Percentiles rank a stretch among this genome's conserved stretches.
Conservation (phyloP, 495 filamentous ascomycete species). For the Penicillium subrubescens region DNA sequence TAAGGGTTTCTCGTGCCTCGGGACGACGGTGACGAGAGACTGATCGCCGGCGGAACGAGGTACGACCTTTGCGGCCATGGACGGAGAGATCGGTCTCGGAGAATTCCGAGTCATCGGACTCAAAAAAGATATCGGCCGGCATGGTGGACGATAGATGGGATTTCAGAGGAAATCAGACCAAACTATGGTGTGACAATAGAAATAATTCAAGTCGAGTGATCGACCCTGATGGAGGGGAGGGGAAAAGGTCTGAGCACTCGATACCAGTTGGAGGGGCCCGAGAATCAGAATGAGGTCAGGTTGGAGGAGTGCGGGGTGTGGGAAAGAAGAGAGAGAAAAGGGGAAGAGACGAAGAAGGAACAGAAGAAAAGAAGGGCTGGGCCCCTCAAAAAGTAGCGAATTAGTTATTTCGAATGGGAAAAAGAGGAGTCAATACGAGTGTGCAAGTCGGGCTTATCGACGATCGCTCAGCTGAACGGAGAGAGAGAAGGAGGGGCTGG, state of each 20-base stretch:
- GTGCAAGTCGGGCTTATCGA: neutral
- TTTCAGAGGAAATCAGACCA: slow-evolving; percentile 1
- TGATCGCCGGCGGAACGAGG: slow-evolving; percentile 37
- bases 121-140: slow-evolving; percentile 21
- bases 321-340: slow-evolving; percentile 8
- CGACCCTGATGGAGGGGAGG: slow-evolving; percentile 4
- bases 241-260: slow-evolving; percentile 7
- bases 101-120: slow-evolving; percentile 41
- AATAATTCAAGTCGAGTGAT: neutral
- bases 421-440: neutral
- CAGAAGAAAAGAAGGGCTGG: neutral
- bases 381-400: neutral
- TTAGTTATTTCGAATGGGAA: neutral
- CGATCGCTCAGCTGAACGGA: slow-evolving; percentile 6
- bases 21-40: slow-evolving; percentile 40
- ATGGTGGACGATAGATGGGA: slow-evolving; percentile 19
- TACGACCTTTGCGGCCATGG: slow-evolving; percentile 24
- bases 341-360: slow-evolving; percentile 19
- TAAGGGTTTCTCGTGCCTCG: slow-evolving; percentile 22
- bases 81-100: slow-evolving; percentile 46
- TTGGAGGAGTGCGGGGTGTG: slow-evolving; percentile 7
- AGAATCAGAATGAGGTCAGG: neutral
- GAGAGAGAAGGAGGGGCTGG: neutral
- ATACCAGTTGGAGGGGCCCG: neutral
- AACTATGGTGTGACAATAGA: neutral